Evolutionary conservation across 2,329 filamentous ascomycete species (phyloP).

Genomic region (Nannizzia gypsea): DNA sequence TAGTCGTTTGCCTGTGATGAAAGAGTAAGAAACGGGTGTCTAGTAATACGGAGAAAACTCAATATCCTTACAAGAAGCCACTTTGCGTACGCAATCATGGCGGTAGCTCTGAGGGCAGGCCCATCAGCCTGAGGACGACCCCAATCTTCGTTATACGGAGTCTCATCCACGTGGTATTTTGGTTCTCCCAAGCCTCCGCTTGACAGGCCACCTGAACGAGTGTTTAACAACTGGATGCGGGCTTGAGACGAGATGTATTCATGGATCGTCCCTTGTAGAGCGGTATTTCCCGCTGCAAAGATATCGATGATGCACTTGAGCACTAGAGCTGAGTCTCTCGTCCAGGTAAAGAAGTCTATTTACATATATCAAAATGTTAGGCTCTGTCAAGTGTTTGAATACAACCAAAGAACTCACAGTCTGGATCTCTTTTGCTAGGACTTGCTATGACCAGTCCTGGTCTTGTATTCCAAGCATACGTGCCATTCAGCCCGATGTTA

Average conservation of each 20-base stretch:
- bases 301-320: slow-evolving; percentile 58
- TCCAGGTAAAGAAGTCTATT: slow-evolving; percentile 67
- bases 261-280: slow-evolving; percentile 50
- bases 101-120: slow-evolving; percentile 24
- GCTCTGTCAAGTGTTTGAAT: background rate
- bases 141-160: slow-evolving; percentile 55
- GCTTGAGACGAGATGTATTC: slow-evolving; percentile 58
- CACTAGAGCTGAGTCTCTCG: slow-evolving; percentile 59
- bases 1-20: slow-evolving; percentile 39
- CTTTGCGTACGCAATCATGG: slow-evolving; percentile 39
- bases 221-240: slow-evolving; percentile 51
- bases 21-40: background rate
- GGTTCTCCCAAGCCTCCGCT: slow-evolving; percentile 53
- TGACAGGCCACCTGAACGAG: slow-evolving; percentile 50
- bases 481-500: slow-evolving; percentile 45
- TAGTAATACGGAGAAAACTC: background rate
- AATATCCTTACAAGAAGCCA: slow-evolving; percentile 46
- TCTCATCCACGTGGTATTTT: slow-evolving; percentile 56
- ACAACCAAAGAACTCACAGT: slow-evolving; percentile 34
- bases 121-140: slow-evolving; percentile 56
- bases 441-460: slow-evolving; percentile 46
- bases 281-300: slow-evolving; percentile 50
- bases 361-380: background rate
- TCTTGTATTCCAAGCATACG: slow-evolving; percentile 37
- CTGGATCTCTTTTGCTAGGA: slow-evolving; percentile 43